Evolutionary conservation across 2,329 filamentous ascomycete genomes (phyloP).

Genomic region (Ophiostoma angusticollis): DNA sequence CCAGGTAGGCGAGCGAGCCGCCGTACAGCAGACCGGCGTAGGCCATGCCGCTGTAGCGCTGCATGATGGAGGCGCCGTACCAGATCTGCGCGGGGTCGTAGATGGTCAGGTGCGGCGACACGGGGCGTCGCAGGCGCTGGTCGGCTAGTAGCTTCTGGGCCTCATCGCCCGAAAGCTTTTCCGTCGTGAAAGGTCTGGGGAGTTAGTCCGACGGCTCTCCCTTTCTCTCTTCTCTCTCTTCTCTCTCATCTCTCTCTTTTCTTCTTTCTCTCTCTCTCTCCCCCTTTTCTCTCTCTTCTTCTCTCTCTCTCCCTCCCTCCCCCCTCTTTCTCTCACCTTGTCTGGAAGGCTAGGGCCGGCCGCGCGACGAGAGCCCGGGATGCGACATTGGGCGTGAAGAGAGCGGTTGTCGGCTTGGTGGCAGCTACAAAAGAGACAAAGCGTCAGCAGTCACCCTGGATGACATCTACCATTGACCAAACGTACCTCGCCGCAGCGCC

Average conservation of each 20-base stretch:
- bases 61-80: constrained; percentile 58
- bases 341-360: constrained; percentile 29
- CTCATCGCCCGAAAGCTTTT: constrained; percentile 41
- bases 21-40: constrained; percentile 65
- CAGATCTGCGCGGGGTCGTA: constrained; percentile 82
- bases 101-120: constrained; percentile 74
- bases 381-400: constrained; percentile 36
- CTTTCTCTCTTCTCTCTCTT: too few species aligned
- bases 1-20: constrained; percentile 71
- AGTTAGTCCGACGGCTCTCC: not conserved
- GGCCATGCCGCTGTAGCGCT: constrained; percentile 69
- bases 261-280: constrained; percentile 25
- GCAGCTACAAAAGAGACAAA: constrained; percentile 17
- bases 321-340: constrained; percentile 32
- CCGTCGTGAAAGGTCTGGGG: constrained; percentile 39
- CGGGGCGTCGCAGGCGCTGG: constrained; percentile 70
- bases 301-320: constrained; percentile 21
- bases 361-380: constrained; percentile 31
- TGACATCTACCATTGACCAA: too few species aligned
- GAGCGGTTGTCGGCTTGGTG: constrained; percentile 31
- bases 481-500: constrained; percentile 45
- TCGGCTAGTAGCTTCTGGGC: constrained; percentile 56
- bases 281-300: too few species aligned
- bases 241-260: too few species aligned
- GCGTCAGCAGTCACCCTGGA: not conserved